A percentile compares a stretch with the other conserved stretches of the same genome.
Evolutionary conservation across 805 yeast species (phyloP).

Genomic region (Candida xiaguanensis): DNA sequence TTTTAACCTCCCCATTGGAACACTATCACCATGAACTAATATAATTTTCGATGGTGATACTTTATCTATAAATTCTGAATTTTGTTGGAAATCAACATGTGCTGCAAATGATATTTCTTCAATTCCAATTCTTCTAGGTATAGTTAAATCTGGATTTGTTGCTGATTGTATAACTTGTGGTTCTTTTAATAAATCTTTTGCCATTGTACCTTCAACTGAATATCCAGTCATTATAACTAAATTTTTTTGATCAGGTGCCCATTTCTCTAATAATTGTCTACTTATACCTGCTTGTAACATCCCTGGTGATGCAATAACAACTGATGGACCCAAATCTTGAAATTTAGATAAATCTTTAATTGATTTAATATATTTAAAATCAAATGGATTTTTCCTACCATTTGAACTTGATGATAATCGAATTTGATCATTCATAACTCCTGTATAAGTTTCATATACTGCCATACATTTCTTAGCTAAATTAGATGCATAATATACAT

Average conservation of each 20-base stretch:
- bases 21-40: slow-evolving; percentile 94
- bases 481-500: slow-evolving; percentile 86
- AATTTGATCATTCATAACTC: slow-evolving; percentile 94
- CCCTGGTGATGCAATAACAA: slow-evolving; percentile 95
- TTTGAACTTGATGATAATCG: slow-evolving; percentile 49
- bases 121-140: slow-evolving; percentile 82
- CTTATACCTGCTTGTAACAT: slow-evolving; percentile 97
- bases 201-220: slow-evolving; percentile 98
- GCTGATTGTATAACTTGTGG: slow-evolving; percentile 87
- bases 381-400: slow-evolving; percentile 69
- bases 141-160: slow-evolving; percentile 72
- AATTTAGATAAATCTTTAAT: slow-evolving; percentile 76
- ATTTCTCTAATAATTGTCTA: slow-evolving; percentile 82
- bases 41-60: slow-evolving; percentile 84
- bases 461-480: slow-evolving; percentile 96
- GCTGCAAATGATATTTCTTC: slow-evolving; percentile 99
- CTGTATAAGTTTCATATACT: slow-evolving; percentile 92
- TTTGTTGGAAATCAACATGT: slow-evolving; percentile 95
- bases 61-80: slow-evolving; percentile 82
- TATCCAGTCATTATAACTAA: slow-evolving; percentile 90
- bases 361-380: slow-evolving; percentile 79
- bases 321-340: slow-evolving; percentile 94
- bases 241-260: slow-evolving; percentile 97
- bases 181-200: slow-evolving; percentile 80
- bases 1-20: slow-evolving; percentile 97